phyloP scores from a whole-genome alignment of 2,329 filamentous ascomycete species.

The Seiridium cupressi region DNA sequence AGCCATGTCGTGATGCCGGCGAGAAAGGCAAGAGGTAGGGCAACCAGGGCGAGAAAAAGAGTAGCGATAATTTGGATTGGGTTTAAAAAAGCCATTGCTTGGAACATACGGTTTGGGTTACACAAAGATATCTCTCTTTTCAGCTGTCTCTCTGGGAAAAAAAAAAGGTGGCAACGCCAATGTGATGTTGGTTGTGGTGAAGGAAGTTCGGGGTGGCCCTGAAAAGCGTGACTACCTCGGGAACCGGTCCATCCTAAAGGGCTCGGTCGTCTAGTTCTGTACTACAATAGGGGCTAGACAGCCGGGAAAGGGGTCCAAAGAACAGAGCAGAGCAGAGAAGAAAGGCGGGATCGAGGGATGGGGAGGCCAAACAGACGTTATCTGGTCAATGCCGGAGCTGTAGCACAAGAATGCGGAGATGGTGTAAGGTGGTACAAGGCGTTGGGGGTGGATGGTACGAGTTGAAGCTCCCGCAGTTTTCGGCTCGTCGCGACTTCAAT shows the following conservation, averaged over 20 bases:
- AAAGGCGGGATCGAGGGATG: not conserved
- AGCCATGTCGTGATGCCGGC: constrained; percentile 63
- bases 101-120: not conserved
- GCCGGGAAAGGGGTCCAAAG: too few species aligned
- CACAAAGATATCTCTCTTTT: too few species aligned
- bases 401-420: not conserved
- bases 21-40: constrained; percentile 61
- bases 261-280: too few species aligned
- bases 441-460: not conserved
- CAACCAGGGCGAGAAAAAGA: constrained; percentile 61
- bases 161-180: too few species aligned
- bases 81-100: constrained; percentile 50
- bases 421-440: not conserved
- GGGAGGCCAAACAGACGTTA: not conserved
- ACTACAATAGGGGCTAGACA: too few species aligned
- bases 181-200: too few species aligned
- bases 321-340: not conserved
- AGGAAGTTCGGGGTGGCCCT: too few species aligned
- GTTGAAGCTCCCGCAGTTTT: not conserved
- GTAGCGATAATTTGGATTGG: constrained; percentile 56
- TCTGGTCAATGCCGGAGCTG: not conserved
- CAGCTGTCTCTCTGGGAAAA: too few species aligned
- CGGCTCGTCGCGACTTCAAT: too few species aligned
- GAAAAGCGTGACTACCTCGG: too few species aligned
- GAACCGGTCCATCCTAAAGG: too few species aligned